Evolutionary conservation across 108 stramenopile species (phyloP), one percentile per base, ranked within the genome.

Genomic region (Nannochloropsis gaditana): DNA sequence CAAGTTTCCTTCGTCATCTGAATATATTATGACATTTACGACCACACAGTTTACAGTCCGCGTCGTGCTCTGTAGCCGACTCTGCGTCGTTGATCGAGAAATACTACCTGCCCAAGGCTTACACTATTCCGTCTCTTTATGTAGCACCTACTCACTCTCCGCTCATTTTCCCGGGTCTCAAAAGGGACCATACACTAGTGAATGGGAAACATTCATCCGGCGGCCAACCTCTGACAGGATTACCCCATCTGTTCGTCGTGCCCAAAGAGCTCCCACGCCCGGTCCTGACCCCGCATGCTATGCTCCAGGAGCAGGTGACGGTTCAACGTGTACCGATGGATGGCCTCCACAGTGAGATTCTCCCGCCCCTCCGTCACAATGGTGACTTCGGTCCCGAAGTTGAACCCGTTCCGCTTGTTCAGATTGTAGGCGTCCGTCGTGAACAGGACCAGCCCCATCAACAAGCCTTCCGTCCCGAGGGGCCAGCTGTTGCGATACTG

Each of bases 301-400:
- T 50, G 47, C 47, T 50, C 47, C 11, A 50, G 47, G 47, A 50
- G 47, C 47, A 50, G 47, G 47, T 50, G 47, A 50, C 47, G 47
- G 47, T 50, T 50, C 47, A 50, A 50, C 47, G 47, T 50, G 47
- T 50, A 73, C 59, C 59, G 59, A 73, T 73, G 59, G 2, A 73
- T 73, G 59, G 59, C 59, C 59, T 73, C 59, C 59, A 73, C 59
- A 73, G 59, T 73, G 59, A 73, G 59, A 73, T 73, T 15, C 47
- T 50, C 47, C 15, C 47, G 47, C 1, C 47, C 47, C 47, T 1
- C 47, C 47, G 47, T 50, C 47, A 50, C 47, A 50, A 50, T 50
- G 1, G 1, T 50, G 47, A 50, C 47, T 50, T 50, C 47, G 47
- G 47, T 11, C 47, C 47, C 47, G 47, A 50, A 50, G 47, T 50